phyloP scores from a whole-genome alignment of 805 yeast species.

The Candida germanica region DNA sequence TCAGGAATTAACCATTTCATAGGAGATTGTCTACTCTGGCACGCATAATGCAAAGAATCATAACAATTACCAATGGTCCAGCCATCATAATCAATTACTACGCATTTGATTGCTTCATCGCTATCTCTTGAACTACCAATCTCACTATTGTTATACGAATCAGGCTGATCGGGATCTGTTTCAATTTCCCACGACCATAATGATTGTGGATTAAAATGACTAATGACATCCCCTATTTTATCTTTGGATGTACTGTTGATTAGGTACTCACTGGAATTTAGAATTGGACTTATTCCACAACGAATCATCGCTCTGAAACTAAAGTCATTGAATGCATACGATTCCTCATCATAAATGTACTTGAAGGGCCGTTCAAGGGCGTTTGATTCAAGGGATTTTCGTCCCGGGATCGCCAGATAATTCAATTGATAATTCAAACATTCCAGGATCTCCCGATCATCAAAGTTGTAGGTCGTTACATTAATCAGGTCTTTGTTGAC shows the following conservation, averaged over 20 bases:
- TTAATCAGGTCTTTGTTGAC: conserved; percentile 1
- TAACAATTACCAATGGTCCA: conserved; percentile 74
- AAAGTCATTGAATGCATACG: conserved; percentile 33
- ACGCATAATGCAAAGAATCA: conserved; percentile 47
- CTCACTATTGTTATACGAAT: background rate
- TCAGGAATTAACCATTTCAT: conserved; percentile 44
- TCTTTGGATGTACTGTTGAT: conserved; percentile 2
- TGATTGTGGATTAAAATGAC: conserved; percentile 25
- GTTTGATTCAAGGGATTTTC: conserved; percentile 11
- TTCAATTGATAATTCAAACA: conserved; percentile 5
- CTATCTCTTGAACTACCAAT: background rate
- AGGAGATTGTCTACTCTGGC: conserved; percentile 43
- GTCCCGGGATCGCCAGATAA: background rate
- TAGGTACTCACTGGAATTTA: conserved; percentile 32
- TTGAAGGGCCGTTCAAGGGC: conserved; percentile 23
- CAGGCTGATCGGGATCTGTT: background rate
- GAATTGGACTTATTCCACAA: conserved; percentile 68
- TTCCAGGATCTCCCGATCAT: background rate
- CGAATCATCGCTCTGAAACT: conserved; percentile 38
- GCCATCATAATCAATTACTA: conserved; percentile 39
- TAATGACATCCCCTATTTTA: conserved; percentile 22
- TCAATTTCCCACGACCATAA: conserved; percentile 73
- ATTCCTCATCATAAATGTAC: conserved; percentile 32
- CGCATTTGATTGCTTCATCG: conserved; percentile 40
- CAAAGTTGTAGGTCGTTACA: background rate